These are phyloP conservation scores for Leucogyrophana mollusca DNA, from an alignment of 768 basidiomycete species.

Conservation along the genomic window DNA sequence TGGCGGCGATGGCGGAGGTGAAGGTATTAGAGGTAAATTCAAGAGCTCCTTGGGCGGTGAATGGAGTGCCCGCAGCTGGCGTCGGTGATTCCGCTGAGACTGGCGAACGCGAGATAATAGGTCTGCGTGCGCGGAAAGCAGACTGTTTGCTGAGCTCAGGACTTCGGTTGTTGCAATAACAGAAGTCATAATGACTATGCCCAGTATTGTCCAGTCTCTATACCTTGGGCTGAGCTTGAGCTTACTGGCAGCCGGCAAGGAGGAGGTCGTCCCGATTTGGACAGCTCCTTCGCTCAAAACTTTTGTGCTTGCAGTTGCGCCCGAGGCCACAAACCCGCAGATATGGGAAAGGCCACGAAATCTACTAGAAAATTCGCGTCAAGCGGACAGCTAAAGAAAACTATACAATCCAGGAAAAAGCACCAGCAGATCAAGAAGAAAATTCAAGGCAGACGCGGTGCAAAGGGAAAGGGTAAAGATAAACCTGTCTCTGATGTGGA, in stretches of 20 bases:
- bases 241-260: background rate
- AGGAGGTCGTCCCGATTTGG: background rate
- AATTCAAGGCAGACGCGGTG: constrained; percentile 56
- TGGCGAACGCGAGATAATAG: constrained; percentile 56
- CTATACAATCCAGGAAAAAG: constrained; percentile 81
- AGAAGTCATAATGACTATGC: constrained; percentile 15
- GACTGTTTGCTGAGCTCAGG: constrained; percentile 60
- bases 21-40: constrained; percentile 55
- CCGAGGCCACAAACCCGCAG: no score
- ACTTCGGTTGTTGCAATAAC: constrained; percentile 43
- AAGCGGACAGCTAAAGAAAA: constrained; percentile 85
- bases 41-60: constrained; percentile 57
- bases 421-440: constrained; percentile 75
- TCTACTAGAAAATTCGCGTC: constrained; percentile 85
- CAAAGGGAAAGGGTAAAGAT: constrained; percentile 37
- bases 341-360: constrained; percentile 69
- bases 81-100: constrained; percentile 55
- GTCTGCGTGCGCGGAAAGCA: constrained; percentile 60
- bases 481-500: constrained; percentile 16
- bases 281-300: background rate
- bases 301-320: no score
- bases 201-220: no score
- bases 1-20: constrained; percentile 50
- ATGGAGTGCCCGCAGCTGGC: constrained; percentile 52
- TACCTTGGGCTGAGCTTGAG: background rate